Conservation (phyloP, 2,329 filamentous ascomycete genomes). For the Cadophora sp. region DNA sequence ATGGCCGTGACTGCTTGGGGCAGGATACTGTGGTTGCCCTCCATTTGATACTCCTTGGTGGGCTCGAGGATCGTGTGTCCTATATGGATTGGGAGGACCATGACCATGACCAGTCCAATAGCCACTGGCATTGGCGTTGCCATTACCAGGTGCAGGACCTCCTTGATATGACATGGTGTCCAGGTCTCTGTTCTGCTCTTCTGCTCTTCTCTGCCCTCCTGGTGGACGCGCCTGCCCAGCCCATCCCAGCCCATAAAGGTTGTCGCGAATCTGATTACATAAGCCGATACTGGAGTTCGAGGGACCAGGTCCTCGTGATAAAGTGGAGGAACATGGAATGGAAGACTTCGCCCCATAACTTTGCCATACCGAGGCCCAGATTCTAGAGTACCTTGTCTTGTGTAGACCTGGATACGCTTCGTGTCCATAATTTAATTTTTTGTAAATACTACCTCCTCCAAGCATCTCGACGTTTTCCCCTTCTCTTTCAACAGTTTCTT, state of each 20-base stretch:
- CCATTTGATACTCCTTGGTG: conserved; percentile 23
- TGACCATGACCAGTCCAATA: conserved; percentile 38
- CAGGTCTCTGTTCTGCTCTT: not conserved
- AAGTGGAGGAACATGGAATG: no score
- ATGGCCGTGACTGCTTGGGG: conserved; percentile 13
- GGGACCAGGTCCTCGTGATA: no score
- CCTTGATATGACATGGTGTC: conserved; percentile 42
- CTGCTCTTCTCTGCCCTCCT: not conserved
- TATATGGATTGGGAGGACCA: conserved; percentile 31
- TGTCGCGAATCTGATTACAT: not conserved
- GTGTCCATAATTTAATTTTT: conserved; percentile 6
- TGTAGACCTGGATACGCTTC: conserved; percentile 1
- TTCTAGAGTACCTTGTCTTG: no score
- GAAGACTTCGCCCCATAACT: not conserved
- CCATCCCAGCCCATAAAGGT: conserved; percentile 4
- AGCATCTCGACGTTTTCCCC: not conserved
- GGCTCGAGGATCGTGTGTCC: conserved; percentile 26
- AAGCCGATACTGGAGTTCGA: no score
- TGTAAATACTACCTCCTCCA: not conserved
- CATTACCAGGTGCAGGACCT: conserved; percentile 34
- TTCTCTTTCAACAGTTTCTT: not conserved
- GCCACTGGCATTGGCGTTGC: conserved; percentile 13
- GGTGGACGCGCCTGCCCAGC: conserved; percentile 6
- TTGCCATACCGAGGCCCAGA: conserved; percentile 6
- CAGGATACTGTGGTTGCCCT: conserved; percentile 24